Percentiles rank a stretch among this genome's conserved stretches.
Conservation (phyloP, 2,329 filamentous ascomycete species). For the Aspergillus novofumigatus region DNA sequence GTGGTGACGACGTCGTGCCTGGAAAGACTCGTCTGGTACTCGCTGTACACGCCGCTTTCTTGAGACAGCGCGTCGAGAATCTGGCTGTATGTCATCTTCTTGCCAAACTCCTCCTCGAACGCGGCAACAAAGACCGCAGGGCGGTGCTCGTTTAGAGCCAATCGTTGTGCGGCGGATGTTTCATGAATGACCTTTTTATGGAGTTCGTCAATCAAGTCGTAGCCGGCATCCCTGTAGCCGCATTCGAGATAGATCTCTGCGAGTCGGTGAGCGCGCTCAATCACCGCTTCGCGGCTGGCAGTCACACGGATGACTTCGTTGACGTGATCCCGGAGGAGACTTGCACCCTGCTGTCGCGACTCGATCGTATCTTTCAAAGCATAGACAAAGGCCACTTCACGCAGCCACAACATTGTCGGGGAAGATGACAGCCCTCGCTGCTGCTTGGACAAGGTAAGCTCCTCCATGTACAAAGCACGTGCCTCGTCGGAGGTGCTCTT, state of each 20-base stretch:
- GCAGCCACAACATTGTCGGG: constrained; percentile 42
- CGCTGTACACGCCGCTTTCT: constrained; percentile 41
- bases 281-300: constrained; percentile 42
- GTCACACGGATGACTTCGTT: constrained; percentile 40
- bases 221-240: constrained; percentile 39
- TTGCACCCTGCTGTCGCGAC: constrained; percentile 35
- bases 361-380: constrained; percentile 38
- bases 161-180: constrained; percentile 29
- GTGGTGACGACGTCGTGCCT: constrained; percentile 32
- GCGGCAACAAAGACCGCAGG: constrained; percentile 45
- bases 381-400: constrained; percentile 42
- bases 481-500: constrained; percentile 37
- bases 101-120: constrained; percentile 42
- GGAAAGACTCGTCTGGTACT: constrained; percentile 32
- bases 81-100: constrained; percentile 33
- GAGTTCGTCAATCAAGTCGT: constrained; percentile 44
- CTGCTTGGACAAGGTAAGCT: constrained; percentile 41
- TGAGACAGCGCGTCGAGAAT: constrained; percentile 43
- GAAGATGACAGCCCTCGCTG: constrained; percentile 46
- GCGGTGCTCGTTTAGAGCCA: constrained; percentile 27
- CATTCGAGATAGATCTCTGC: constrained; percentile 44
- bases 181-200: constrained; percentile 49
- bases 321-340: constrained; percentile 39
- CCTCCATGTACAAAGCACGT: constrained; percentile 39
- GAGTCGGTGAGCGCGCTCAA: constrained; percentile 45